Conservation (phyloP, 352 stramenopile species). For the Sclerospora graminicola region DNA sequence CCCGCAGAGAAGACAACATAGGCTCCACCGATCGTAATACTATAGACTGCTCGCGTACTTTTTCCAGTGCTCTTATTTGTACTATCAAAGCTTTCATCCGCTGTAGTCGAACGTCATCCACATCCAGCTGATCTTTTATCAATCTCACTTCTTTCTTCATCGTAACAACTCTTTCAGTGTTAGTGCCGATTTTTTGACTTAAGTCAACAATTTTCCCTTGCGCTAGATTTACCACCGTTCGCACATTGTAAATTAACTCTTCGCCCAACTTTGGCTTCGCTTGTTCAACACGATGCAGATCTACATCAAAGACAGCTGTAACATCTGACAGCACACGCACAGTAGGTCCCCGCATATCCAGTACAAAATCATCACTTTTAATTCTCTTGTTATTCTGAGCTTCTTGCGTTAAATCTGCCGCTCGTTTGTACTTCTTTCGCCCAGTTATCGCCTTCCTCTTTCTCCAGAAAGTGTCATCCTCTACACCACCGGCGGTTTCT, state of each 20-base stretch:
- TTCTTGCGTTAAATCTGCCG: slow-evolving; percentile 52
- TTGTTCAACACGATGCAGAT: slow-evolving; percentile 27
- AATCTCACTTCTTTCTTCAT: slow-evolving; percentile 65
- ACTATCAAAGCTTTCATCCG: slow-evolving; percentile 38
- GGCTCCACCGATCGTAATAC: slow-evolving; percentile 29
- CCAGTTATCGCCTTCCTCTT: slow-evolving; percentile 45
- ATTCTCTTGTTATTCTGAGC: slow-evolving; percentile 26
- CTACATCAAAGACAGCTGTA: slow-evolving; percentile 51
- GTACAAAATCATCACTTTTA: slow-evolving; percentile 55
- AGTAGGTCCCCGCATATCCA: slow-evolving; percentile 85
- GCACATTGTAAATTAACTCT: slow-evolving; percentile 88
- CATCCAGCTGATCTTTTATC: slow-evolving; percentile 43
- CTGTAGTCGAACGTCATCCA: slow-evolving; percentile 40
- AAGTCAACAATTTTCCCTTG: slow-evolving; percentile 72
- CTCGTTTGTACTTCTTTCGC: slow-evolving; percentile 44
- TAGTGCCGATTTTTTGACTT: slow-evolving; percentile 55
- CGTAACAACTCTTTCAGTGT: slow-evolving; percentile 30
- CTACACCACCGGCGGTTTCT: slow-evolving; percentile 18
- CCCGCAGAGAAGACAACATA: slow-evolving; percentile 30
- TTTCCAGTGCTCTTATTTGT: slow-evolving; percentile 32
- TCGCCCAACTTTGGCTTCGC: slow-evolving; percentile 73
- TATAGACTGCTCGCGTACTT: slow-evolving; percentile 20
- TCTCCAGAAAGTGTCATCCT: slow-evolving; percentile 76
- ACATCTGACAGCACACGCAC: slow-evolving; percentile 65
- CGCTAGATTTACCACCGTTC: slow-evolving; percentile 78